phyloP scores from a whole-genome alignment of 2,329 filamentous ascomycete species.

The Monosporascus sp. region DNA sequence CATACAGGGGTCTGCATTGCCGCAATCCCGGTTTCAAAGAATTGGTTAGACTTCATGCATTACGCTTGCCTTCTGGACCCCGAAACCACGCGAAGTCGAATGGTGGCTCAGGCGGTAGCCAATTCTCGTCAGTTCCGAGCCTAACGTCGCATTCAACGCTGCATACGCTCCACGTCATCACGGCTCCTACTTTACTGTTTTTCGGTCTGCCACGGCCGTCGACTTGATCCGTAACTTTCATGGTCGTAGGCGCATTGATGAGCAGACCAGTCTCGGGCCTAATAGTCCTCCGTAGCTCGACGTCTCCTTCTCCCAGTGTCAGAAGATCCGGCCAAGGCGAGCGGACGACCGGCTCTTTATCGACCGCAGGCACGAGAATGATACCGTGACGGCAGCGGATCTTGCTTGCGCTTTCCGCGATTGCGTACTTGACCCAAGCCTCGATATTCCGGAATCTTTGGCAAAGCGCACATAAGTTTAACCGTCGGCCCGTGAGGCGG shows the following conservation, averaged over 20 bases:
- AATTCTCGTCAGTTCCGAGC: not conserved
- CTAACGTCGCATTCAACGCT: not conserved
- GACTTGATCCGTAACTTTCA: not conserved
- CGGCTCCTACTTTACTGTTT: not conserved
- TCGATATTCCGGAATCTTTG: slow-evolving; percentile 1
- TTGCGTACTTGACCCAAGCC: slow-evolving; percentile 16
- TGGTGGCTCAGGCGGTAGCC: not conserved
- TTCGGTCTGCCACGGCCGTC: not conserved
- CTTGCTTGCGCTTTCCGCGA: slow-evolving; percentile 31
- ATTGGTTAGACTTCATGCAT: no score
- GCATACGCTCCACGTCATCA: not conserved
- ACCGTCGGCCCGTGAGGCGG: not conserved
- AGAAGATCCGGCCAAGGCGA: not conserved
- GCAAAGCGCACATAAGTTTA: slow-evolving; percentile 3
- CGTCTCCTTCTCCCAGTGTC: not conserved
- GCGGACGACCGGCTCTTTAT: not conserved
- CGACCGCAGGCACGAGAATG: slow-evolving; percentile 16
- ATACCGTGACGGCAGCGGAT: slow-evolving; percentile 33
- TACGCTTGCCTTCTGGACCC: not conserved
- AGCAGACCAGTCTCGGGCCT: not conserved
- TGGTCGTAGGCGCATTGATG: not conserved
- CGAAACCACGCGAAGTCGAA: not conserved
- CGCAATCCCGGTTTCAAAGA: not conserved
- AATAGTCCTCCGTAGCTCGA: not conserved
- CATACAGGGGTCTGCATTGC: not conserved